Base-by-base conservation (phyloP, 2,329 filamentous ascomycete species). In the Paecilomyces formosus region DNA sequence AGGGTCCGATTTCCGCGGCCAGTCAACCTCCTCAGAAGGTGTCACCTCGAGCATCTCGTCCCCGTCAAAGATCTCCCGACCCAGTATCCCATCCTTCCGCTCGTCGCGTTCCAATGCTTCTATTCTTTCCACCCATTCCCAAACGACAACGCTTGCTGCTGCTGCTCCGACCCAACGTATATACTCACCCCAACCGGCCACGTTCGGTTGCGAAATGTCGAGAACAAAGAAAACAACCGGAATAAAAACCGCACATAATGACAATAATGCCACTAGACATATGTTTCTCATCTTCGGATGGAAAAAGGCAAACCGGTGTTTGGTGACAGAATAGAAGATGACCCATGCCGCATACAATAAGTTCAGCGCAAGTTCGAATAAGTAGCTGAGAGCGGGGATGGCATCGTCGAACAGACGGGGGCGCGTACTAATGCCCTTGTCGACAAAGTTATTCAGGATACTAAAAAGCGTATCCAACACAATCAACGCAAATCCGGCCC, bases 111-210 rank as follows among this genome's bases (percentile, higher is more conserved):
- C 92, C 61, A 96, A 75, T 0, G 92, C 90, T 72, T 97, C 92
- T 54, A 97, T 97, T 26, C 92, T 84, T 74, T 97, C 92, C 2
- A 97, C 92, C 92, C 92, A 97, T 74, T 97, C 92, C 92, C 92
- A 97, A 1, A 97, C 92, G 22, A 96, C 90, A n/a, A 96, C 92
- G 74, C 91, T 96, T 28, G 92, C 92, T 1, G 92, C 92, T 0
- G 92, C 92, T 1, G 92, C 92, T 54, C 92, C 92, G n/a, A 96
- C 92, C 92, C 92, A 97, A 67, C 92, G 82, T 53, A 96, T 92
- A 69, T 96, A 97, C 69, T 96, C 92, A 69, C 92, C 92, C 92
- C 92, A 97, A 8, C 89, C 90, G 45, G 90, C 90, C 61, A 96
- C 88, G 61, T 90, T 86, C 26, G 90, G 88, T 67, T 93, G 88